These are phyloP conservation scores for Rosa lucieae DNA, from an alignment of 306 rosid species.

Conservation along the genomic window DNA sequence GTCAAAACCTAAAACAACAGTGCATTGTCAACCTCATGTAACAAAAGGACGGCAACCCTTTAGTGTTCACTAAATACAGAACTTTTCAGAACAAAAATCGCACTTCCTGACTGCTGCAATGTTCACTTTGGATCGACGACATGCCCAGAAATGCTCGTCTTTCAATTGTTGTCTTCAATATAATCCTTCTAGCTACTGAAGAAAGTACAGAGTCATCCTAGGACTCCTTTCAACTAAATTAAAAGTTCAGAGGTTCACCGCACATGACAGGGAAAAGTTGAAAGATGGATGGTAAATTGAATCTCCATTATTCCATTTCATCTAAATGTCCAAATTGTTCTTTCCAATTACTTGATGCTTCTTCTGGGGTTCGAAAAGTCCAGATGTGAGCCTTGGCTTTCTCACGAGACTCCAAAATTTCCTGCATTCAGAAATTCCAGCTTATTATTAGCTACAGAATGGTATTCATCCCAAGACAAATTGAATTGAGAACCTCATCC, in stretches of 20 bases:
- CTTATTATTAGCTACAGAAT: constrained; percentile 18
- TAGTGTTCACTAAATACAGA: no score
- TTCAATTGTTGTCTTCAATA: background rate
- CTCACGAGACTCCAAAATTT: constrained; percentile 67
- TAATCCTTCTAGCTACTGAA: background rate
- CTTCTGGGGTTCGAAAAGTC: constrained; percentile 73
- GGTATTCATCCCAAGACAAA: background rate
- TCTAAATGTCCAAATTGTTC: constrained; percentile 25
- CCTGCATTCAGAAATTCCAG: constrained; percentile 50
- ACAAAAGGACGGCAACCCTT: no score
- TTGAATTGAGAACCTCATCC: background rate
- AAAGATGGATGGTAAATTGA: background rate
- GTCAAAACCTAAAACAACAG: background rate
- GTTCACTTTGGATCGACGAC: background rate
- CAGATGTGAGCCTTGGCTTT: constrained; percentile 65
- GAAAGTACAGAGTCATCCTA: no score
- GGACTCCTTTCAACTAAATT: background rate
- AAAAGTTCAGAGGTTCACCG: background rate
- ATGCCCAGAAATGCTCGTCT: background rate
- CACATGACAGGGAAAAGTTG: background rate
- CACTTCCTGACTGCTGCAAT: background rate
- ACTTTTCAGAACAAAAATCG: background rate
- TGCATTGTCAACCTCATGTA: background rate
- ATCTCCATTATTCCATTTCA: constrained; percentile 34
- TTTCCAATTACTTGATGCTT: constrained; percentile 63